Base-by-base conservation (phyloP, 805 yeast species). In the Nakazawaea wickerhamii region DNA sequence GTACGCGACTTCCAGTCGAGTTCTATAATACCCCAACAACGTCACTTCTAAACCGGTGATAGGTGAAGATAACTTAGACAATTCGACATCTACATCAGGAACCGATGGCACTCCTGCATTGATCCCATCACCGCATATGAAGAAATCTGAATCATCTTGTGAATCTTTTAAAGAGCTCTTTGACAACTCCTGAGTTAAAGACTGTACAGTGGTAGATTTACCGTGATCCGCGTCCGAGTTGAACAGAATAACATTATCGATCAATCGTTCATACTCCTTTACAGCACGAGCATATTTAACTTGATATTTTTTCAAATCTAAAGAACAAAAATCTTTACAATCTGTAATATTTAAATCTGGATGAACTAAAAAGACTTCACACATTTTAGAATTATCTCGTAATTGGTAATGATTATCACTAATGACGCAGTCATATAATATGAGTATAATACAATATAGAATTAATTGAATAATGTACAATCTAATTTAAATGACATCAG, bases 291-390 rank as follows among this genome's bases (percentile, higher is more conserved):
- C 32, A 23, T 34, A 43, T 7, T 30, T 27, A 3, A 14, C 7
- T 26, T 43, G 30, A 33, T 38, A 38, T n/a, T 33, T 4, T 27
- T 27, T 21, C 18, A 37, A 18, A 27, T 37, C 19, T 4, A 34
- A 4, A 7, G 33, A 22, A 21, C 41, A 26, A 14, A 6, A 30
- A 18, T 37, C 38, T 20, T 31, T 6, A 9, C 38, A 37, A 26
- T 43, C 38, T 11, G 42, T 38, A n/a, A 43, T 25, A 14, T 34
- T 22, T 28, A 43, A 35, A 32, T 43, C 34, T 5, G 46, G 42
- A 23, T 43, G 42, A 10, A 43, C 46, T 8, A 28, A 27, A 30
- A 33, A 43, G 5, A 43, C 40, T 34, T 43, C 40, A 20, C 38
- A 40, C 46, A 43, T 43, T 17, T 10, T 34, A 14, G 13, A 34